phyloP scores from a whole-genome alignment of 306 rosid genomes.

The Mimosa bimucronata region DNA sequence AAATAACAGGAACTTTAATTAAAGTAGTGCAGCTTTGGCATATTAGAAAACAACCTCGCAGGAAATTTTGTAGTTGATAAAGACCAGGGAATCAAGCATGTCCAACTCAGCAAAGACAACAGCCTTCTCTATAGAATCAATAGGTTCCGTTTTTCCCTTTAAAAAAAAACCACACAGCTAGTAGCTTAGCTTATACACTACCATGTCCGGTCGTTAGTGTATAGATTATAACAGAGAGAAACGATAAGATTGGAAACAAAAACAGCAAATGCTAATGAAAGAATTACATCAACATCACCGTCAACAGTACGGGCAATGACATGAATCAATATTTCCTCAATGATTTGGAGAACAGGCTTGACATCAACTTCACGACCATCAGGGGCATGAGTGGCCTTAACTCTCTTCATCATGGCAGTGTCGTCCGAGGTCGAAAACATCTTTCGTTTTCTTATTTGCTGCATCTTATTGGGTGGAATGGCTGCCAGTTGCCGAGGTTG shows the following conservation, averaged over 20 bases:
- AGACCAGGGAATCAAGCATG: constrained; percentile 45
- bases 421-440: constrained; percentile 33
- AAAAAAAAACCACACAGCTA: not conserved
- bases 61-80: constrained; percentile 50
- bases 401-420: constrained; percentile 31
- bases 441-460: constrained; percentile 1
- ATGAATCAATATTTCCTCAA: constrained; percentile 26
- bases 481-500: too few relatives aligned
- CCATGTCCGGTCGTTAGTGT: not conserved
- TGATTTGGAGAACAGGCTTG: constrained; percentile 25
- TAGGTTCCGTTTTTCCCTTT: constrained; percentile 41
- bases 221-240: not conserved
- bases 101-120: constrained; percentile 26
- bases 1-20: not conserved
- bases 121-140: constrained; percentile 35
- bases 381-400: constrained; percentile 36
- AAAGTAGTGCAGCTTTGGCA: not conserved
- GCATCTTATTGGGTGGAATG: not conserved
- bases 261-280: not conserved
- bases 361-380: constrained; percentile 40
- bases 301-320: constrained; percentile 10
- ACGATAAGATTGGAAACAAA: not conserved
- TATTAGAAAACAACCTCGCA: constrained; percentile 44
- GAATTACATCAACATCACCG: not conserved
- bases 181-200: not conserved